Evolutionary conservation across 2,329 filamentous ascomycete species (phyloP).

Genomic region (Diplodia mutila): DNA sequence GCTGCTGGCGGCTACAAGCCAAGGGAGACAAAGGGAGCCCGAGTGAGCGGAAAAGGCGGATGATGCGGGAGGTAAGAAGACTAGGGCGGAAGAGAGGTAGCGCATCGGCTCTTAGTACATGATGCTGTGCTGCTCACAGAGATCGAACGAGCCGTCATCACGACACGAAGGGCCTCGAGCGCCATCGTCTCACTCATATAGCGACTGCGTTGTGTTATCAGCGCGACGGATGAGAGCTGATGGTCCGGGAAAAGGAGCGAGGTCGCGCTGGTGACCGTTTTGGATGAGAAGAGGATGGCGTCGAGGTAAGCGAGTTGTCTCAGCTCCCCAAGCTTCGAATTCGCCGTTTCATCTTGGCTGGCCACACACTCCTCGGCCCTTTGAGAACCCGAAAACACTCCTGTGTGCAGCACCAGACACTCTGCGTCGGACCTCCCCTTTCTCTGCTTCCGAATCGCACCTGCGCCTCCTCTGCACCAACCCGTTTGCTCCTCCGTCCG

Average conservation of each 20-base stretch:
- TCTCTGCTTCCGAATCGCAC: background rate
- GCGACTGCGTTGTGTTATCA: background rate
- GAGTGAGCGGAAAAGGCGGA: too few species aligned
- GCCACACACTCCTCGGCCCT: background rate
- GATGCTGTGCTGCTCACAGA: too few species aligned
- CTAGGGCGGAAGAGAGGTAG: too few species aligned
- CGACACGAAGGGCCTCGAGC: too few species aligned
- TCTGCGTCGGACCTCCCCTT: background rate
- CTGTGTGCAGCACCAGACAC: slow-evolving; percentile 1
- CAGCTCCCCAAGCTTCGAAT: slow-evolving; percentile 3
- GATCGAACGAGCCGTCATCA: too few species aligned
- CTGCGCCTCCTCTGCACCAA: slow-evolving; percentile 1
- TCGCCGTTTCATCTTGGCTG: slow-evolving; percentile 16
- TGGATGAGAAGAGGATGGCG: background rate
- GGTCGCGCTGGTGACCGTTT: background rate
- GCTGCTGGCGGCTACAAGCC: too few species aligned
- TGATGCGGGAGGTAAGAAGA: too few species aligned
- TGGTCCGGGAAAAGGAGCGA: background rate
- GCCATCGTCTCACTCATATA: too few species aligned
- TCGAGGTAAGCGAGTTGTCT: background rate
- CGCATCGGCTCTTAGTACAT: too few species aligned
- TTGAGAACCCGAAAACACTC: too few species aligned
- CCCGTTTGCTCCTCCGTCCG: background rate
- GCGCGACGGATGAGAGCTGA: background rate
- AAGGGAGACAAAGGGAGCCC: too few species aligned